Evolutionary conservation across 2,329 filamentous ascomycete genomes (phyloP), one percentile per base, ranked within the genome.

Genomic region (Fonsecaea pugnacius): DNA sequence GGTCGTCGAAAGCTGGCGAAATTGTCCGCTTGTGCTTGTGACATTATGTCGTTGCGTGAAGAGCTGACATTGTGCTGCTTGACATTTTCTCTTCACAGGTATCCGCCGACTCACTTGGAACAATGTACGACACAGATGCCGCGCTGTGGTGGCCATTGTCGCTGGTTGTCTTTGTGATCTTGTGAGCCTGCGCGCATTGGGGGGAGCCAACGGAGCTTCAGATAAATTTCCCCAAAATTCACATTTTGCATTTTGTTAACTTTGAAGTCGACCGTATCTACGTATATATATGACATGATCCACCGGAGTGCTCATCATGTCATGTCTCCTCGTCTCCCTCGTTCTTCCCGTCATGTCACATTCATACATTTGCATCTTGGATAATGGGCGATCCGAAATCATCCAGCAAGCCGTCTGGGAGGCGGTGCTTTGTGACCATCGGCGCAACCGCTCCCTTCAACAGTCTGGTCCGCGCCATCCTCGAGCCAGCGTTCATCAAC

Each of bases 381-480:
- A 58, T 62, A 64, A 58, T 64, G 63, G 52, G 63, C 16, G 27
- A 60, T 32, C 12, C 12, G 3, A n/a, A 55, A 35, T 16, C 24
- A 14, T 10, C 21, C 12, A 48, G 46, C 10, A 40, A 33, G 4
- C 24, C 56, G 59, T 59, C 65, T 12, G 73, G 69, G 55, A 82
- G 80, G 68, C 53, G 78, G 59, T 95, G 91, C 75, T 91, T 99
- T 70, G 89, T 97, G 61, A 98, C 95, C 0, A 90, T 96, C 33
- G 95, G 95, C 62, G 94, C 95, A 5, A 99, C 94, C 0, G 92
- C 93, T 16, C 86, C 89, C 21, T 99, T 99, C 77, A 82, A 84
- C 58, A 77, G 82, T 6, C 85, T 99, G 1, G 84, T 96, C 62
- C 78, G 83, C 50, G 85, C 89, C 35, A 85, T 89, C 10, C 79